These are phyloP conservation scores for Stephanodiscus triporus DNA, from an alignment of 108 stramenopile species.

Conservation along the genomic window DNA sequence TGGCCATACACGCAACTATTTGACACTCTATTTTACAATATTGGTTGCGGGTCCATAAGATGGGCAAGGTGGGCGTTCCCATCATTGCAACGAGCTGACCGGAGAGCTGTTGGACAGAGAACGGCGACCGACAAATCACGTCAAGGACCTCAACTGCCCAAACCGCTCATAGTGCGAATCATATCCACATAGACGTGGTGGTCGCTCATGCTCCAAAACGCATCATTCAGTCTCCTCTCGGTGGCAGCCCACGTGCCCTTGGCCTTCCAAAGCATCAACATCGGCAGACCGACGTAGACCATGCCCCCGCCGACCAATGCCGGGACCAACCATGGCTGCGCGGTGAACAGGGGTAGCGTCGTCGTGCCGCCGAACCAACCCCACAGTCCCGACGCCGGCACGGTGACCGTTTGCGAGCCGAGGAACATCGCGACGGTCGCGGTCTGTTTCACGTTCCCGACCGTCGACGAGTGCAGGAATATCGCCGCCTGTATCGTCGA, in stretches of 20 bases:
- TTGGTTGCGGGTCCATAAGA: no score
- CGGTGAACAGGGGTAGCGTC: constrained; percentile 56
- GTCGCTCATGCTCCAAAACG: constrained; percentile 48
- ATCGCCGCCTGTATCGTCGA: constrained; percentile 47
- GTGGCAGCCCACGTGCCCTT: constrained; percentile 43
- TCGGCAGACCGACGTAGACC: constrained; percentile 69
- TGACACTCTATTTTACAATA: no score
- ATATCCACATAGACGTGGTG: constrained; percentile 43
- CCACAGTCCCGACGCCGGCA: constrained; percentile 80
- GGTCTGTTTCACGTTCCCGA: constrained; percentile 75
- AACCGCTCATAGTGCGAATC: constrained; percentile 42
- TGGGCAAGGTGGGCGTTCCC: no score
- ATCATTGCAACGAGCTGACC: no score
- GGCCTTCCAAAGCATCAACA: constrained; percentile 53
- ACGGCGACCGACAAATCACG: no score
- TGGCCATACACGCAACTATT: no score
- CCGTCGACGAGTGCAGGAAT: constrained; percentile 56
- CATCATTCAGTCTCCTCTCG: constrained; percentile 50
- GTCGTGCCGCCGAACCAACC: constrained; percentile 74
- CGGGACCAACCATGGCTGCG: constrained; percentile 74
- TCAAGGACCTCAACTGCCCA: constrained; percentile 9
- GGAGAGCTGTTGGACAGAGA: no score
- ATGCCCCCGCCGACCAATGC: constrained; percentile 73
- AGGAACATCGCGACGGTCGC: constrained; percentile 69
- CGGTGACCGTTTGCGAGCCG: constrained; percentile 61